Evolutionary conservation across 139 green algal species (phyloP).

Genomic region (Tetraselmis striata): DNA sequence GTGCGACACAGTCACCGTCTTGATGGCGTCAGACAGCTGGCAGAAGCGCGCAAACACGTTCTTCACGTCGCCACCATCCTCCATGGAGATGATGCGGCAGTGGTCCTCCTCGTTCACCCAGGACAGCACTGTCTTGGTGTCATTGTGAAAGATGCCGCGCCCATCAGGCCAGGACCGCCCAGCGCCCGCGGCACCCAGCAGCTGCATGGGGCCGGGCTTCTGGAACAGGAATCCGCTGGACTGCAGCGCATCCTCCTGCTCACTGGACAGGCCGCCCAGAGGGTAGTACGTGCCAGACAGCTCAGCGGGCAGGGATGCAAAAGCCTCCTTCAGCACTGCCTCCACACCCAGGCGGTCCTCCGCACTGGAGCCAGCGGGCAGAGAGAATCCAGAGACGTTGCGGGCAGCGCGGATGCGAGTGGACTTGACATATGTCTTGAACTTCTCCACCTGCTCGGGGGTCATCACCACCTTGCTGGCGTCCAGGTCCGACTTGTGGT

Average conservation of each 20-base stretch:
- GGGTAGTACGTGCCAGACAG: slow-evolving; percentile 12
- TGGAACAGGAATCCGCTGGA: slow-evolving; percentile 10
- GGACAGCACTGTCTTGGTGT: slow-evolving; percentile 9
- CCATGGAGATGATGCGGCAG: slow-evolving; percentile 18
- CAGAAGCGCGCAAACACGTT: slow-evolving; percentile 11
- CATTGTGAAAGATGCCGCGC: slow-evolving; percentile 15
- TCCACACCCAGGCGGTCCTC: slow-evolving; percentile 11
- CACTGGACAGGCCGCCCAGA: slow-evolving; percentile 3
- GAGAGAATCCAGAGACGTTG: slow-evolving; percentile 12
- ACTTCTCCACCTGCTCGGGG: slow-evolving; percentile 7
- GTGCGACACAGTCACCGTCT: slow-evolving; percentile 5
- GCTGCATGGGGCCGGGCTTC: slow-evolving; percentile 3
- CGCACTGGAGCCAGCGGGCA: slow-evolving; percentile 6
- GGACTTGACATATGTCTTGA: slow-evolving; percentile 11
- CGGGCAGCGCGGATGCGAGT: slow-evolving; percentile 11
- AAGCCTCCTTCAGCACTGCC: slow-evolving; percentile 10
- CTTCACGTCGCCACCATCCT: slow-evolving; percentile 15
- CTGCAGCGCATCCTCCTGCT: slow-evolving; percentile 13
- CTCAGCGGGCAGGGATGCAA: slow-evolving; percentile 2
- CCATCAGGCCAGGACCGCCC: slow-evolving; percentile 7
- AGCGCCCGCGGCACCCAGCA: neutral
- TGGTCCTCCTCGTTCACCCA: slow-evolving; percentile 18
- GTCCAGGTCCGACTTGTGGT: slow-evolving; percentile 12
- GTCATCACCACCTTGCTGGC: slow-evolving; percentile 5
- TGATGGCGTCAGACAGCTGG: slow-evolving; percentile 12